Evolutionary conservation across 306 rosid species (phyloP).

Genomic region (Canavalia gladiata): DNA sequence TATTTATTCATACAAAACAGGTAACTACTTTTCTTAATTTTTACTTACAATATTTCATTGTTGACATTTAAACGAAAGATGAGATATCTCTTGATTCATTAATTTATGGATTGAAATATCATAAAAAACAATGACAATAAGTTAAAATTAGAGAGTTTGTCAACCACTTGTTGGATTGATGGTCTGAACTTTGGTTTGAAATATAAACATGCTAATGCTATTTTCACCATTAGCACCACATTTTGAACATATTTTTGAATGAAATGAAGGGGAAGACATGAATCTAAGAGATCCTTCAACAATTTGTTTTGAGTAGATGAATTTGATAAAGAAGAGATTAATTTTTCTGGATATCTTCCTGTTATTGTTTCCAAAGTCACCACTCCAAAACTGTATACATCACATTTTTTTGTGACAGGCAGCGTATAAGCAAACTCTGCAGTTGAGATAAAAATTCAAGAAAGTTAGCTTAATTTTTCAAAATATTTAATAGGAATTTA

Average conservation of each 20-base stretch:
- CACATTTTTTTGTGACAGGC: not conserved
- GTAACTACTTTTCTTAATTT: not conserved
- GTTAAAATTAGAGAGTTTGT: not conserved
- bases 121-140: not conserved
- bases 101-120: not conserved
- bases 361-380: conserved; percentile 15
- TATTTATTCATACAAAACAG: too few relatives aligned
- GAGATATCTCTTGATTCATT: not conserved
- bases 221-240: not conserved
- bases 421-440: not conserved
- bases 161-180: not conserved
- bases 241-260: not conserved
- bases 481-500: not conserved
- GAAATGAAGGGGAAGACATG: not conserved
- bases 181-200: not conserved
- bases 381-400: conserved; percentile 29
- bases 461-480: not conserved
- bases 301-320: not conserved
- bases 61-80: not conserved
- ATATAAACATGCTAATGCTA: not conserved
- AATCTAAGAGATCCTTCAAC: not conserved
- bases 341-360: conserved; percentile 1
- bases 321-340: not conserved
- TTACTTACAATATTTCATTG: not conserved
- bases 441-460: not conserved